These are phyloP conservation scores for Camellia japonica DNA, from an alignment of 148 eudicot species.

Conservation along the genomic window DNA sequence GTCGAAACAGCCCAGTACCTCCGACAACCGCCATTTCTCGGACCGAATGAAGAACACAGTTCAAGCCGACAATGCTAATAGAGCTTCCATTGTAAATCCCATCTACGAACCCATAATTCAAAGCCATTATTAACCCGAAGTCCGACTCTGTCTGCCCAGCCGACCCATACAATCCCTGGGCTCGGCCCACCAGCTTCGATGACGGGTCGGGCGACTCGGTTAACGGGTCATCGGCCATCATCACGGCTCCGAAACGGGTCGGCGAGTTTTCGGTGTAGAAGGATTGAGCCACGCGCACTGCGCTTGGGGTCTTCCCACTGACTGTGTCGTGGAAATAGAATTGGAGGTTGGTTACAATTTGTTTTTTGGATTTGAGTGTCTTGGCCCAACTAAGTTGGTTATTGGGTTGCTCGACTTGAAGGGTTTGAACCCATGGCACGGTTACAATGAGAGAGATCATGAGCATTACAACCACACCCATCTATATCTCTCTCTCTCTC, in stretches of 20 bases:
- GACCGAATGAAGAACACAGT: constrained; percentile 33
- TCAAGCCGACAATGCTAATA: constrained; percentile 48
- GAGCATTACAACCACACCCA: constrained; percentile 18
- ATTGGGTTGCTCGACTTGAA: neutral
- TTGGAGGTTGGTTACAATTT: constrained; percentile 38
- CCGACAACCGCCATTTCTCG: constrained; percentile 67
- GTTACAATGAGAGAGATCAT: neutral
- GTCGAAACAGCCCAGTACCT: constrained; percentile 55
- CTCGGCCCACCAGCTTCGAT: constrained; percentile 54
- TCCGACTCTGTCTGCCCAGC: constrained; percentile 26
- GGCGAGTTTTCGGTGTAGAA: constrained; percentile 12
- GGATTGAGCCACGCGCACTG: constrained; percentile 37
- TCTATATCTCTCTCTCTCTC: neutral
- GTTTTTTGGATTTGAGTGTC: constrained; percentile 16
- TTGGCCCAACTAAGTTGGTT: constrained; percentile 32
- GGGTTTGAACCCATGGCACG: constrained; percentile 9
- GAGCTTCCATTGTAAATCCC: constrained; percentile 58
- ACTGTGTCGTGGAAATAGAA: constrained; percentile 62
- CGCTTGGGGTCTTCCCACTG: constrained; percentile 33
- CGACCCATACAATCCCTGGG: constrained; percentile 55
- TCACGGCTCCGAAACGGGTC: constrained; percentile 36
- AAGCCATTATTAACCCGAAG: constrained; percentile 41
- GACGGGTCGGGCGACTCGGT: constrained; percentile 47
- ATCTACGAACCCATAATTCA: constrained; percentile 44
- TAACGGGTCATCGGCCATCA: constrained; percentile 54